A percentile compares a stretch with the other conserved stretches of the same genome.
Conservation (phyloP, 495 filamentous ascomycete species). For the Pyrenula massariospora region DNA sequence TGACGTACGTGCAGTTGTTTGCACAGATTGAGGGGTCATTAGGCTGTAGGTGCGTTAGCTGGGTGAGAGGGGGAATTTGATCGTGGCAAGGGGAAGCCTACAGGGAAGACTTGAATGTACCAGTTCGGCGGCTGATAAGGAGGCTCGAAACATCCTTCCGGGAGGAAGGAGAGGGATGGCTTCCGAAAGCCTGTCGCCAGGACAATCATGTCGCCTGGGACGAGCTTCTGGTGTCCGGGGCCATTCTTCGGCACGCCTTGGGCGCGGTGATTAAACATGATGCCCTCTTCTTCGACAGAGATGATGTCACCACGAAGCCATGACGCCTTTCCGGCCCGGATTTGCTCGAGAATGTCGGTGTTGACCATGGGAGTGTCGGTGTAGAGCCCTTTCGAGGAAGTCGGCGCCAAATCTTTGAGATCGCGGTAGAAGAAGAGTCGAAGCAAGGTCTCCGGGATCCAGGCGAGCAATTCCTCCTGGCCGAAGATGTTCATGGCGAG, state of each 20-base stretch:
- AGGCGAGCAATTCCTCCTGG: conserved; percentile 59
- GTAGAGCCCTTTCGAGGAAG: conserved; percentile 54
- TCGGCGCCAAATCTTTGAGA: conserved; percentile 61
- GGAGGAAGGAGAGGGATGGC: conserved; percentile 62
- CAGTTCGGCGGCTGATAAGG: conserved; percentile 72
- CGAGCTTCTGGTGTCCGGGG: conserved; percentile 47
- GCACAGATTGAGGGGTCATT: conserved; percentile 50
- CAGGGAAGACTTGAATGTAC: conserved; percentile 76
- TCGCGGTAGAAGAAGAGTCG: conserved; percentile 78
- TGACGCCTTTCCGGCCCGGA: conserved; percentile 60
- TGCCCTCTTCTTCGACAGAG: conserved; percentile 48
- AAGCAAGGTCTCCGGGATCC: conserved; percentile 65
- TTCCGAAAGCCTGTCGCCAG: conserved; percentile 76
- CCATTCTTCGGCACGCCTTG: conserved; percentile 64
- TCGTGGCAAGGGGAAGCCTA: conserved; percentile 12
- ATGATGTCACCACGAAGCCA: conserved; percentile 77
- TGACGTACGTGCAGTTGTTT: conserved; percentile 77
- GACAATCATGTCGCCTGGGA: conserved; percentile 65
- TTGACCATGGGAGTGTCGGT: conserved; percentile 83
- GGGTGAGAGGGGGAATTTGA: background rate
- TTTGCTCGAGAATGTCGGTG: conserved; percentile 63
- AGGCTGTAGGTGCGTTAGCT: conserved; percentile 5
- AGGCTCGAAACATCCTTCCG: conserved; percentile 54
- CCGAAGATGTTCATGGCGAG: conserved; percentile 71
- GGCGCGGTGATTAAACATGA: conserved; percentile 56